Percentiles rank a stretch among this genome's conserved stretches.
These are phyloP conservation scores for Colletotrichum viniferum DNA, from an alignment of 2,329 filamentous ascomycete genomes.

Conservation along the genomic window DNA sequence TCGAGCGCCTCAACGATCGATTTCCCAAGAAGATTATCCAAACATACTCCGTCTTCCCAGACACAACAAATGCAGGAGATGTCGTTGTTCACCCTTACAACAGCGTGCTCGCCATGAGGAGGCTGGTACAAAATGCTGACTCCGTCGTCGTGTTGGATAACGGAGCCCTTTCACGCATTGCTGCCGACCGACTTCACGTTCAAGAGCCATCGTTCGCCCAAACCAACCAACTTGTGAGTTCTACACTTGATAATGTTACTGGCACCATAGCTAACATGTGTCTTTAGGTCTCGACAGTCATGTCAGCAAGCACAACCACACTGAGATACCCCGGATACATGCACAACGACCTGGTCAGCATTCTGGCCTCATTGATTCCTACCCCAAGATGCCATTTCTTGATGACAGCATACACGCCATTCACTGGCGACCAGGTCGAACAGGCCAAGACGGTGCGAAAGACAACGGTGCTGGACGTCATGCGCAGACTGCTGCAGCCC, in stretches of 20 bases:
- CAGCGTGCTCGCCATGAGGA: constrained; percentile 87
- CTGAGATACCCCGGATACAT: constrained; percentile 98
- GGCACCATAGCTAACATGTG: constrained; percentile 1
- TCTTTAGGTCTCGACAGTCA: constrained; percentile 85
- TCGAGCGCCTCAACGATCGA: constrained; percentile 94
- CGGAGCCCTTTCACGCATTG: constrained; percentile 89
- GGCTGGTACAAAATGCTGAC: constrained; percentile 94
- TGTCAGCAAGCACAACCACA: constrained; percentile 97
- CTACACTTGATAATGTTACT: neutral
- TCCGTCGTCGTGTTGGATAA: constrained; percentile 98
- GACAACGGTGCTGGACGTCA: constrained; percentile 96
- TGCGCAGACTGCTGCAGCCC: constrained; percentile 91
- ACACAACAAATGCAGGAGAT: constrained; percentile 84
- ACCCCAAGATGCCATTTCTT: constrained; percentile 97
- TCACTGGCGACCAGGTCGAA: constrained; percentile 94
- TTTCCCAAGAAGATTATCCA: constrained; percentile 99
- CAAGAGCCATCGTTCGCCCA: constrained; percentile 96
- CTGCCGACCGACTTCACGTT: constrained; percentile 91
- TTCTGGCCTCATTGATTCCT: constrained; percentile 92
- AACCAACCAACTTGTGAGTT: constrained; percentile 85
- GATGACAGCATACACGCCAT: constrained; percentile 97
- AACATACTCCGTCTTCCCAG: constrained; percentile 98
- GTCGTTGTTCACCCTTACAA: constrained; percentile 99
- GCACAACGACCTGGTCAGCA: constrained; percentile 99
- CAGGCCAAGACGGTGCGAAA: constrained; percentile 98